phyloP scores from a whole-genome alignment of 2,329 filamentous ascomycete species.

The Mycosphaerella sp. region DNA sequence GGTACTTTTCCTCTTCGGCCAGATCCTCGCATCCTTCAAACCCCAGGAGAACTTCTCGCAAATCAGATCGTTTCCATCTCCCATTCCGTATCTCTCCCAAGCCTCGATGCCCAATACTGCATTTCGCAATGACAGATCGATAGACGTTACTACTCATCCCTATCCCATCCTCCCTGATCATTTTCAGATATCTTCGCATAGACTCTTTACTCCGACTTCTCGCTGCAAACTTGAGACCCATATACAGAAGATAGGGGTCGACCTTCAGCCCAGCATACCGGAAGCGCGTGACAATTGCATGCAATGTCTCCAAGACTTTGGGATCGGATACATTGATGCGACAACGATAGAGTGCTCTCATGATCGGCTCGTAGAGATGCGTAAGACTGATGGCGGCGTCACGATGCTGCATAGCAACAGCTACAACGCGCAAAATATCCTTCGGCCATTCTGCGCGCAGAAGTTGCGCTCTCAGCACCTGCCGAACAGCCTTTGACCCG shows the following conservation, averaged over 20 bases:
- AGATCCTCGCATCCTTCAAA: constrained; percentile 29
- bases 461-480: constrained; percentile 29
- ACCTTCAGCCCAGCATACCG: constrained; percentile 22
- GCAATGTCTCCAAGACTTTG: constrained; percentile 27
- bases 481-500: constrained; percentile 18
- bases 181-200: constrained; percentile 33
- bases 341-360: constrained; percentile 33
- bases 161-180: constrained; percentile 17
- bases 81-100: constrained; percentile 37
- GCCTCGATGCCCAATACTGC: constrained; percentile 33
- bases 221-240: constrained; percentile 35
- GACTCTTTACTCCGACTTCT: constrained; percentile 25
- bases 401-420: constrained; percentile 27
- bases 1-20: constrained; percentile 28
- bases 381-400: constrained; percentile 20
- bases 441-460: constrained; percentile 26
- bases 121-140: constrained; percentile 35
- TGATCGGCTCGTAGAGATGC: constrained; percentile 26
- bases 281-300: constrained; percentile 28
- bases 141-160: constrained; percentile 29
- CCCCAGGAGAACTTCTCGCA: constrained; percentile 34
- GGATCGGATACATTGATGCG: constrained; percentile 29
- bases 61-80: constrained; percentile 32
- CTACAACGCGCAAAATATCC: constrained; percentile 31
- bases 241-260: constrained; percentile 19